Percentiles rank a stretch among this genome's conserved stretches.
phyloP scores from a whole-genome alignment of 352 stramenopile species.

The Pythium sukuiense region DNA sequence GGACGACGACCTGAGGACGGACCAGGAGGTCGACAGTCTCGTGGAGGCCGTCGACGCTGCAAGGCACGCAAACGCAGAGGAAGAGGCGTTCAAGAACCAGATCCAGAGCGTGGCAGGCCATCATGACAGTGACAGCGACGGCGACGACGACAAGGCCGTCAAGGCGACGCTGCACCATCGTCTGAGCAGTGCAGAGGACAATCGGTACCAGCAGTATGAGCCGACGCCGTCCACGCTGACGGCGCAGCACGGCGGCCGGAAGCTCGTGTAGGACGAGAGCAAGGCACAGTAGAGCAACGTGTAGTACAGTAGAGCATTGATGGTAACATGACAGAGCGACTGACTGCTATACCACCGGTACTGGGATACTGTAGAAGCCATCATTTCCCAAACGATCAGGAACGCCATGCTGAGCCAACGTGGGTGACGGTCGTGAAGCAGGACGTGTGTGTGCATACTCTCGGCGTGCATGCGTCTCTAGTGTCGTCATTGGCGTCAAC shows the following conservation, averaged over 20 bases:
- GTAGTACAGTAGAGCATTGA: no score
- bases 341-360: no score
- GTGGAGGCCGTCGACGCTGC: slow-evolving; percentile 13
- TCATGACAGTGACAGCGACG: not conserved
- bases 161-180: not conserved
- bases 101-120: slow-evolving; percentile 15
- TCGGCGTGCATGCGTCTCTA: no score
- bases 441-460: no score
- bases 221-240: not conserved
- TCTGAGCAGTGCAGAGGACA: not conserved
- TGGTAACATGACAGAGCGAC: no score
- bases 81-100: slow-evolving; percentile 26
- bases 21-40: slow-evolving; percentile 17
- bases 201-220: slow-evolving; percentile 8
- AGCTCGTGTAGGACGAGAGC: not conserved
- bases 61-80: not conserved
- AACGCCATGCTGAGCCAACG: no score
- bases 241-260: not conserved
- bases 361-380: no score
- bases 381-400: no score
- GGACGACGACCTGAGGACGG: slow-evolving; percentile 20
- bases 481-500: no score
- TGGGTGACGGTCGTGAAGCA: no score
- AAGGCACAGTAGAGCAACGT: no score
- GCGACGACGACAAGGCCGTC: not conserved